Percentiles rank a stretch among this genome's conserved stretches.
phyloP scores from a whole-genome alignment of 2,329 filamentous ascomycete species.

The Hypoxylon sp. region DNA sequence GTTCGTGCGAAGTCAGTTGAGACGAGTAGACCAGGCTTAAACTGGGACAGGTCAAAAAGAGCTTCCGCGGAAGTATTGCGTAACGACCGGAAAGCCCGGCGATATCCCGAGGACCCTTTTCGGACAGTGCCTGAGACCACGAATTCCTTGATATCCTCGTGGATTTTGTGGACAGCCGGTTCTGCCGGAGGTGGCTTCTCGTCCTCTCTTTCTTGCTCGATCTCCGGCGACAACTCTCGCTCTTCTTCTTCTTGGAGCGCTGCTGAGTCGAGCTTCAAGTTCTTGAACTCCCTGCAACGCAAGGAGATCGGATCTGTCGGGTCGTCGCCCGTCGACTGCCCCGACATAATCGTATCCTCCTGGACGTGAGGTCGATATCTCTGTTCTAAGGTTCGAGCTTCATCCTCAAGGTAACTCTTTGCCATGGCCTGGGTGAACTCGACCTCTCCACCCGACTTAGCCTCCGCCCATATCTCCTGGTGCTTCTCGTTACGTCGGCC shows the following conservation, averaged over 20 bases:
- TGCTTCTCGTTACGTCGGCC: constrained; percentile 64
- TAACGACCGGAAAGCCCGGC: constrained; percentile 61
- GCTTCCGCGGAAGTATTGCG: constrained; percentile 55
- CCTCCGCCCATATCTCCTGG: constrained; percentile 52
- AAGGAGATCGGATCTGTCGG: constrained; percentile 38
- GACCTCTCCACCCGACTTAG: neutral
- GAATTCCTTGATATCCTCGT: constrained; percentile 59
- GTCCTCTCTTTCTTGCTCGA: constrained; percentile 65
- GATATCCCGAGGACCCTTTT: constrained; percentile 51
- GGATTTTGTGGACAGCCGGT: constrained; percentile 58
- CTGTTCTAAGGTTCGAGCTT: constrained; percentile 63
- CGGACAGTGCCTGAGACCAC: constrained; percentile 54
- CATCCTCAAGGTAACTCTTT: constrained; percentile 65
- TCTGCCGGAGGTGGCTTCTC: constrained; percentile 59
- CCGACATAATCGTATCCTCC: neutral
- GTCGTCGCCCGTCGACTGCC: constrained; percentile 11
- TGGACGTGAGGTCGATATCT: constrained; percentile 61
- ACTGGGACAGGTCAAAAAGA: constrained; percentile 51
- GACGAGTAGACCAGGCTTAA: constrained; percentile 52
- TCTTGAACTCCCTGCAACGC: constrained; percentile 55
- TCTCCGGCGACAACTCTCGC: constrained; percentile 73
- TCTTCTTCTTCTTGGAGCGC: constrained; percentile 75
- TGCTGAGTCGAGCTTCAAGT: constrained; percentile 48
- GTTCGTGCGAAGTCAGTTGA: constrained; percentile 39
- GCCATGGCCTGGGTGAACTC: constrained; percentile 51